Percentiles rank a stretch among this genome's conserved stretches.
These are phyloP conservation scores for Termitomyces heimii DNA, from an alignment of 768 basidiomycete species.

Conservation along the genomic window DNA sequence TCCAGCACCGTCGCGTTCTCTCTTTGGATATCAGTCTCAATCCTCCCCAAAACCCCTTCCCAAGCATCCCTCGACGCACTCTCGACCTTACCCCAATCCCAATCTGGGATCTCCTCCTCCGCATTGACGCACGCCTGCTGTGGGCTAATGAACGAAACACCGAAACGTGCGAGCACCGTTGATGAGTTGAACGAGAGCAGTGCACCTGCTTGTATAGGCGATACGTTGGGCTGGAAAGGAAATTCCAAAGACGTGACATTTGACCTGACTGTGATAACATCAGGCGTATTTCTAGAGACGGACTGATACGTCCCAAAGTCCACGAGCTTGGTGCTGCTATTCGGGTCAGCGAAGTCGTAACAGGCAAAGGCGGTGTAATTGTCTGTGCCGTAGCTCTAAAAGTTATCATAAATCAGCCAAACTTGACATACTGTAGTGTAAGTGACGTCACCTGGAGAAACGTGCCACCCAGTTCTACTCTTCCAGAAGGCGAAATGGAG, in stretches of 20 bases:
- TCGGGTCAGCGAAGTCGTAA: conserved; percentile 36
- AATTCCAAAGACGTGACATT: conserved; percentile 28
- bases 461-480: conserved; percentile 35
- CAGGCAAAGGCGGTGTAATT: conserved; percentile 46
- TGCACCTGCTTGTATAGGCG: conserved; percentile 37
- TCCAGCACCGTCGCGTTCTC: conserved; percentile 38
- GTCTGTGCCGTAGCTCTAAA: conserved; percentile 40
- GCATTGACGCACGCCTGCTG: conserved; percentile 55
- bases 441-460: conserved; percentile 32
- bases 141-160: conserved; percentile 47
- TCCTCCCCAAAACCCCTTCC: conserved; percentile 37
- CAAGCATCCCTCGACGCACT: conserved; percentile 30
- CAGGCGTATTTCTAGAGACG: conserved; percentile 23
- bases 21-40: conserved; percentile 24
- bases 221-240: conserved; percentile 30
- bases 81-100: conserved; percentile 39
- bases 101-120: conserved; percentile 43
- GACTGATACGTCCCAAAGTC: conserved; percentile 38
- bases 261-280: conserved; percentile 26
- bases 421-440: background rate
- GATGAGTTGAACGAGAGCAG: conserved; percentile 33
- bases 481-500: conserved; percentile 23
- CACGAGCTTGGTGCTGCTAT: conserved; percentile 14
- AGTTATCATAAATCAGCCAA: background rate
- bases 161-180: conserved; percentile 45